Evolutionary conservation across 305 asterid genomes (phyloP).

Genomic region (Fraxinus ornus): DNA sequence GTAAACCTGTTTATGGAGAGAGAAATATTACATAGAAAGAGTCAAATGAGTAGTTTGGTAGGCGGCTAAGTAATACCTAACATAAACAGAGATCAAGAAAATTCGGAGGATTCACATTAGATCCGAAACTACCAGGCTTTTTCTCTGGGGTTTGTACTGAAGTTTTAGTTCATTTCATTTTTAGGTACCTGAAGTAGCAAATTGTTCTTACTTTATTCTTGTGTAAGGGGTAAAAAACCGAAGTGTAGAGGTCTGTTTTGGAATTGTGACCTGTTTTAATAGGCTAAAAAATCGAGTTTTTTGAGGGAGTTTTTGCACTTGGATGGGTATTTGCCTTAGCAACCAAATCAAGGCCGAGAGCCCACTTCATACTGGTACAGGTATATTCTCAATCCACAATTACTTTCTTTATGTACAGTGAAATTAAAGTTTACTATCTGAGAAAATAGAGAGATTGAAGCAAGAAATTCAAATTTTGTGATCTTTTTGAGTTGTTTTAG

Average conservation of each 20-base stretch:
- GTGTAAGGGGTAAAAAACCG: not conserved
- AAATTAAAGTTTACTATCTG: not conserved
- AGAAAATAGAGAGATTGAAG: not conserved
- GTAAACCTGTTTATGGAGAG: not conserved
- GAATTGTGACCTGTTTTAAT: not conserved
- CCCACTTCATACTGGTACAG: conserved; percentile 29
- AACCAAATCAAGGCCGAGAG: conserved; percentile 32
- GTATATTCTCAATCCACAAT: not conserved
- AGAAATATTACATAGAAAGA: not conserved
- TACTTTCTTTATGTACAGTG: not conserved
- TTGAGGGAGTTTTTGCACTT: not conserved
- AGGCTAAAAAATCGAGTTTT: not conserved
- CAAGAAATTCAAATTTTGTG: not conserved
- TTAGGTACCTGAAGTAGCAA: not conserved
- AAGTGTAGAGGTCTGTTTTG: not conserved
- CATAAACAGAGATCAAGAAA: not conserved
- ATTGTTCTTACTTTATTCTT: not conserved
- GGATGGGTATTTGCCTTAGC: conserved; percentile 39
- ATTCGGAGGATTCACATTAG: conserved; percentile 21
- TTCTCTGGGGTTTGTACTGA: conserved; percentile 15
- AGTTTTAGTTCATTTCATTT: not conserved
- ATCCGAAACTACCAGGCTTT: conserved; percentile 9
- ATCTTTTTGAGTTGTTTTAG: not conserved
- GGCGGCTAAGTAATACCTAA: not conserved
- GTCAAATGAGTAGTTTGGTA: not conserved